Evolutionary conservation across 352 stramenopile species (phyloP).

Genomic region (Phytophthora capsici): DNA sequence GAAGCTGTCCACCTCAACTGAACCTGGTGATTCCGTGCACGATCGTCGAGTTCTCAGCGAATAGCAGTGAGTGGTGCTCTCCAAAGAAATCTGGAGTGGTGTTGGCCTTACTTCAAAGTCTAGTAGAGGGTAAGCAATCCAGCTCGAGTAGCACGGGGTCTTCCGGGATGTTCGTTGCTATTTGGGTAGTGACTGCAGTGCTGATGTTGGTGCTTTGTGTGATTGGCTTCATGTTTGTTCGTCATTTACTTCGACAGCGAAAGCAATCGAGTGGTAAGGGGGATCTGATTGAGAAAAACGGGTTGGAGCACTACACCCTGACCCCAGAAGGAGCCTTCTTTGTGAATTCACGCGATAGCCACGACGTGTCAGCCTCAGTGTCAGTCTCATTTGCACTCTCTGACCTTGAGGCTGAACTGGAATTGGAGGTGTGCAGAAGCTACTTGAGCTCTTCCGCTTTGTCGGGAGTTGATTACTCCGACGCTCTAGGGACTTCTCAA

Average conservation of each 20-base stretch:
- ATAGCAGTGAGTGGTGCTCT: slow-evolving; percentile 45
- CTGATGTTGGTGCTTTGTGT: slow-evolving; percentile 28
- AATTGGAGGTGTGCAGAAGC: slow-evolving; percentile 20
- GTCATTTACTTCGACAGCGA: slow-evolving; percentile 17
- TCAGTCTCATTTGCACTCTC: slow-evolving; percentile 26
- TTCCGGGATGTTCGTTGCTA: slow-evolving; percentile 28
- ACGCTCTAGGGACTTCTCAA: slow-evolving; percentile 52
- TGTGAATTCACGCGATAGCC: slow-evolving; percentile 15
- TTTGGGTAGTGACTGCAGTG: slow-evolving; percentile 26
- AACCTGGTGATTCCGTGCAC: slow-evolving; percentile 53
- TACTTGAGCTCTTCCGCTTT: slow-evolving; percentile 11
- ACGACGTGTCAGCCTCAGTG: slow-evolving; percentile 15
- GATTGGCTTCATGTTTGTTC: slow-evolving; percentile 20
- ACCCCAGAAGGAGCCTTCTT: slow-evolving; percentile 25
- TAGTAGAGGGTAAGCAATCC: slow-evolving; percentile 10
- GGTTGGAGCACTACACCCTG: slow-evolving; percentile 20
- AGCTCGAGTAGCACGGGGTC: slow-evolving; percentile 4
- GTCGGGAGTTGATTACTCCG: slow-evolving; percentile 44
- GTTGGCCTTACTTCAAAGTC: slow-evolving; percentile 27
- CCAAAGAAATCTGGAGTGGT: slow-evolving; percentile 39
- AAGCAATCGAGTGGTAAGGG: background rate
- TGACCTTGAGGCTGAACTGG: slow-evolving; percentile 27
- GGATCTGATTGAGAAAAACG: slow-evolving; percentile 23
- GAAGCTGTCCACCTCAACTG: slow-evolving; percentile 31
- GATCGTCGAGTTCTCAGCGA: slow-evolving; percentile 18